Evolutionary conservation across 495 filamentous ascomycete species (phyloP), one percentile per base, ranked within the genome.

Genomic region (Penicillium psychrofluorescens): DNA sequence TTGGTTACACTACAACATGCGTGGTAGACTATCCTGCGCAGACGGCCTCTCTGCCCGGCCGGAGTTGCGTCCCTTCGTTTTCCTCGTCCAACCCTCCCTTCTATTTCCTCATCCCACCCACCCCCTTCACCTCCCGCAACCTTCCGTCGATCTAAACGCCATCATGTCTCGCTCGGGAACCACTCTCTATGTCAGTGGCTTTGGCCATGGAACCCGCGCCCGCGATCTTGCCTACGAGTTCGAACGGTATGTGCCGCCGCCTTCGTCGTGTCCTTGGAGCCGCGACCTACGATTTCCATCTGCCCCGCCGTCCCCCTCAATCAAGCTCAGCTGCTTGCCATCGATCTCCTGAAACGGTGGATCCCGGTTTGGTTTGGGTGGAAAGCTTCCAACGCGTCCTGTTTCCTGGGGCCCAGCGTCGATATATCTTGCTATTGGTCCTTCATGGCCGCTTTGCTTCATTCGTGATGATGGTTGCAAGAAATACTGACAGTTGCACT

Each of bases 221-320:
- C 89, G 94, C 79, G 92, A 99, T 74, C 88, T 99, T 69, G 92
- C 92, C 75, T 97, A 95, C 86, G 92, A 99, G 79, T 96, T 96
- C 86, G 90, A 95, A 86, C 87, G 91, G 94, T 98, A 94, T 77
- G 86, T 90, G 55, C 62, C 72, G 77, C 77, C 71, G 65, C 48
- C 55, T 64, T 56, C 60, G 53, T 56, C 60, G 53, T 61, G 52
- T 59, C 51, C 44, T 49, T 40, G 44, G 53, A 44, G 27, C 45
- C 39, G 36, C 49, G 49, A 41, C 40, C 35, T 27, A 31, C 39
- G 39, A 31, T 43, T 14, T 38, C 43, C 35, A 45, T 34, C 15
- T 40, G 33, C 34, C 41, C 46, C 43, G 38, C 35, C 56, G 48
- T 13, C 32, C 41, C 51, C 48, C 51, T 55, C 52, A 50, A 22